Percentiles rank a stretch among this genome's conserved stretches.
Evolutionary conservation across 2,329 filamentous ascomycete species (phyloP).

Genomic region (Penicillium crustosum): DNA sequence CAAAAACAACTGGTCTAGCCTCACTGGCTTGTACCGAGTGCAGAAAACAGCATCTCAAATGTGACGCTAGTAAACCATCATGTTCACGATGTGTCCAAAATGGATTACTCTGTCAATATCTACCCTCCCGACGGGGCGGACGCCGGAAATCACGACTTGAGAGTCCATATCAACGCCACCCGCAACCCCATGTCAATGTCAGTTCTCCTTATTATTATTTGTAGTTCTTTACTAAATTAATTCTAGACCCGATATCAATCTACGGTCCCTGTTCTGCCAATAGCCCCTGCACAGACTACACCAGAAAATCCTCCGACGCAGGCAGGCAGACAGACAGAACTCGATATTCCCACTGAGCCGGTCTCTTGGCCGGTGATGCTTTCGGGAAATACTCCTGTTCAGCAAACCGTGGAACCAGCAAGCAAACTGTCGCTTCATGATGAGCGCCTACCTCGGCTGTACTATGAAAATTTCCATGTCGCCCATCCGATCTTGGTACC

Average conservation of each 20-base stretch:
- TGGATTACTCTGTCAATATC: constrained; percentile 63
- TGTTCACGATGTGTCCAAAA: constrained; percentile 64
- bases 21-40: constrained; percentile 49
- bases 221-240: neutral
- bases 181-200: constrained; percentile 13
- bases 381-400: constrained; percentile 15
- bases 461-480: constrained; percentile 54
- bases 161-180: constrained; percentile 14
- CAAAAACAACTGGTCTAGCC: constrained; percentile 28
- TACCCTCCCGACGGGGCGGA: constrained; percentile 66
- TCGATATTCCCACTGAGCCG: constrained; percentile 21
- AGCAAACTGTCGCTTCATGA: constrained; percentile 25
- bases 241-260: constrained; percentile 11
- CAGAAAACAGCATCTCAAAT: constrained; percentile 67
- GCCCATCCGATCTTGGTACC: constrained; percentile 58
- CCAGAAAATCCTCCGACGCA: constrained; percentile 21
- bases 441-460: constrained; percentile 46
- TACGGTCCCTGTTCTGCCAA: constrained; percentile 10
- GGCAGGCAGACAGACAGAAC: constrained; percentile 12
- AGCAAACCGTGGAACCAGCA: constrained; percentile 16
- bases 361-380: constrained; percentile 25
- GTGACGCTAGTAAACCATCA: constrained; percentile 63
- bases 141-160: constrained; percentile 39
- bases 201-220: constrained; percentile 1
- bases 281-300: constrained; percentile 14